A percentile compares a stretch with the other conserved stretches of the same genome.
These are phyloP conservation scores for Dothistroma septosporum DNA, from an alignment of 2,329 filamentous ascomycete genomes.

Conservation along the genomic window DNA sequence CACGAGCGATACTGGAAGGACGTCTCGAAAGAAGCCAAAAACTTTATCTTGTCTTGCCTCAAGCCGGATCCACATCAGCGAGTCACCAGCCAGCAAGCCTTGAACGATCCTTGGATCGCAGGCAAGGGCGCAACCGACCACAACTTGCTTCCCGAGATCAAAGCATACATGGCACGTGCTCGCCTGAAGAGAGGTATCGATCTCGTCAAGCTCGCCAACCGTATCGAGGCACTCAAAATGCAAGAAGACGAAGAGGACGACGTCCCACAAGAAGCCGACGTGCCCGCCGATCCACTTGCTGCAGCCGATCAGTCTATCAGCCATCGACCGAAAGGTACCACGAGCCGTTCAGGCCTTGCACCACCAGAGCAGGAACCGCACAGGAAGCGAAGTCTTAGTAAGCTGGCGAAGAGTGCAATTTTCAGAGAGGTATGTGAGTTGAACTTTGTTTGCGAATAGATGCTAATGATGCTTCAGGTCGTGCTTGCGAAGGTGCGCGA, in stretches of 20 bases:
- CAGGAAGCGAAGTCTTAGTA: conserved; percentile 53
- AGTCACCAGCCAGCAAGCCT: conserved; percentile 56
- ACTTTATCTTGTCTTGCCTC: conserved; percentile 81
- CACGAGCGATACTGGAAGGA: conserved; percentile 99
- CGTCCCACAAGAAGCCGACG: conserved; percentile 53
- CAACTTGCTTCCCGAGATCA: conserved; percentile 96
- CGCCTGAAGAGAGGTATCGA: conserved; percentile 91
- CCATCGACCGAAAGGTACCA: neutral
- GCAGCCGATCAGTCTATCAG: conserved; percentile 47
- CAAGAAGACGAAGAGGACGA: conserved; percentile 83
- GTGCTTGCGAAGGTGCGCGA: conserved; percentile 90
- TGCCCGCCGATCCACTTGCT: conserved; percentile 60
- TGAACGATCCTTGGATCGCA: conserved; percentile 64
- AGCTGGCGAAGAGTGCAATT: conserved; percentile 64
- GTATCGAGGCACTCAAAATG: conserved; percentile 90
- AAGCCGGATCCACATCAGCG: conserved; percentile 73
- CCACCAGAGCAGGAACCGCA: conserved; percentile 24
- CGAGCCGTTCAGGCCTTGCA: conserved; percentile 13
- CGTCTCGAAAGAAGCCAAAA: conserved; percentile 89
- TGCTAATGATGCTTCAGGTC: conserved; percentile 25
- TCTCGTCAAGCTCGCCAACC: conserved; percentile 90
- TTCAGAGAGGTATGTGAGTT: conserved; percentile 72
- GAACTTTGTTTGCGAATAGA: neutral
- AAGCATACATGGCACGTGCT: conserved; percentile 85
- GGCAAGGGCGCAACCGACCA: conserved; percentile 90